Percentiles rank a stretch among this genome's conserved stretches.
Conservation (phyloP, 2,329 filamentous ascomycete species). For the Lomentospora prolificans region DNA sequence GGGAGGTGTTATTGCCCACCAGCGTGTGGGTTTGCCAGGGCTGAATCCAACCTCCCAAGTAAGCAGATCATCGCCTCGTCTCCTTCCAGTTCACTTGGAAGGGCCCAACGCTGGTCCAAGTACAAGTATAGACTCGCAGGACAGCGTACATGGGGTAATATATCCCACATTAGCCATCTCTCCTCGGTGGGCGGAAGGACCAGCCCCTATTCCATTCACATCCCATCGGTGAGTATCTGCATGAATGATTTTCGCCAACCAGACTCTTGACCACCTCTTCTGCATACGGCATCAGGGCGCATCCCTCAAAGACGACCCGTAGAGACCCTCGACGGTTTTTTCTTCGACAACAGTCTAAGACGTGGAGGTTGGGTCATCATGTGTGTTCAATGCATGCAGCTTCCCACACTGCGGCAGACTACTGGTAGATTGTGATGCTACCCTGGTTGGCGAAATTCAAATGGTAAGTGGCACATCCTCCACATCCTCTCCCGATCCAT, state of each 20-base stretch:
- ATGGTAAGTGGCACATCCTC: background rate
- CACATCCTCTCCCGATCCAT: background rate
- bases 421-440: background rate
- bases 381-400: slow-evolving; percentile 2
- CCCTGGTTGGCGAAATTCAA: slow-evolving; percentile 1
- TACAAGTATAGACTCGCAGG: too few species aligned
- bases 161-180: background rate
- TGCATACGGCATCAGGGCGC: too few species aligned
- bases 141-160: too few species aligned
- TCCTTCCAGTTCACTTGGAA: too few species aligned
- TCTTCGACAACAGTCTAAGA: background rate
- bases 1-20: too few species aligned
- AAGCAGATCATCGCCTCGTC: too few species aligned
- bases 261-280: background rate
- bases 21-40: too few species aligned
- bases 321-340: background rate
- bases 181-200: background rate
- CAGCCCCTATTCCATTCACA: background rate
- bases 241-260: background rate
- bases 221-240: background rate
- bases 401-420: background rate
- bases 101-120: too few species aligned
- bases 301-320: too few species aligned
- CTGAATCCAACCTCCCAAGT: too few species aligned
- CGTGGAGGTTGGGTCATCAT: background rate